Evolutionary conservation across 2,329 filamentous ascomycete species (phyloP).

Genomic region (Phaeosphaeria sp.): DNA sequence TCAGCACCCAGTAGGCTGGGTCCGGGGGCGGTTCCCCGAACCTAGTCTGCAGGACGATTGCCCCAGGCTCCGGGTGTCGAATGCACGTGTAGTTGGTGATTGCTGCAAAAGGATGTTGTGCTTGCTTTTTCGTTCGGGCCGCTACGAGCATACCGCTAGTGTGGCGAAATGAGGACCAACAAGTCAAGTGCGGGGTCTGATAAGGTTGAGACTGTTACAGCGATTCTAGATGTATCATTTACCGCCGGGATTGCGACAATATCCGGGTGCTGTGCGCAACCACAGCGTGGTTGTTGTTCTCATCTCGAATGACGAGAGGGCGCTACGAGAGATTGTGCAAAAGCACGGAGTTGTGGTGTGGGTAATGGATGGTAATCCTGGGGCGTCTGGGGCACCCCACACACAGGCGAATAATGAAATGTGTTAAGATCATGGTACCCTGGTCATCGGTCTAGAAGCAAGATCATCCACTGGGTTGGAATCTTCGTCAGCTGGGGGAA

Average conservation of each 20-base stretch:
- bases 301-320: slow-evolving; percentile 20
- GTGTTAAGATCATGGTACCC: slow-evolving; percentile 18
- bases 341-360: slow-evolving; percentile 7
- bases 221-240: slow-evolving; percentile 6
- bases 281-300: slow-evolving; percentile 10
- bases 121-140: slow-evolving; percentile 23
- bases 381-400: slow-evolving; percentile 23
- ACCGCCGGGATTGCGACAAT: slow-evolving; percentile 20
- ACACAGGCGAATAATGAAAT: slow-evolving; percentile 24
- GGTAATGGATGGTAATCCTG: slow-evolving; percentile 20
- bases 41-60: slow-evolving; percentile 17
- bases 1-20: slow-evolving; percentile 27
- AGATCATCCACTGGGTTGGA: slow-evolving; percentile 20
- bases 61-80: slow-evolving; percentile 14
- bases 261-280: slow-evolving; percentile 11
- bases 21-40: slow-evolving; percentile 30
- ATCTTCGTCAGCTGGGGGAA: slow-evolving; percentile 13
- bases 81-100: slow-evolving; percentile 19
- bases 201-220: slow-evolving; percentile 12
- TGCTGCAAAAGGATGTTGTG: slow-evolving; percentile 9
- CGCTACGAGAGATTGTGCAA: slow-evolving; percentile 8
- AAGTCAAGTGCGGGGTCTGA: slow-evolving; percentile 9
- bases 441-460: slow-evolving; percentile 25
- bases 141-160: slow-evolving; percentile 17
- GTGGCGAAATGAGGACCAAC: slow-evolving; percentile 13